phyloP scores from a whole-genome alignment of 495 filamentous ascomycete species.

The Neurospora sp. region DNA sequence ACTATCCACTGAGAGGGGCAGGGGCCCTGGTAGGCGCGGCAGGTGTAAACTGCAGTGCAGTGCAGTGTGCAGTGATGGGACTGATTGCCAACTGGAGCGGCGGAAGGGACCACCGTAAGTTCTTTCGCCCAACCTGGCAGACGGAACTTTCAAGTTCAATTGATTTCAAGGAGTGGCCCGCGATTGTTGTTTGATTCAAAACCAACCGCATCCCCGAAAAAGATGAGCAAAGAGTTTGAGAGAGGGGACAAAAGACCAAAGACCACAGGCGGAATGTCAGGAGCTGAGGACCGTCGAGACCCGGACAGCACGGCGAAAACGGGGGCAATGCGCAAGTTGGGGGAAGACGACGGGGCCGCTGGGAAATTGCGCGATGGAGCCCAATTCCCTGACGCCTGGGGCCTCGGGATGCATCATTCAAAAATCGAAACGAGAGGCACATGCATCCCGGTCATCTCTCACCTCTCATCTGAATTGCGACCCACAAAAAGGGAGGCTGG shows the following conservation, averaged over 20 bases:
- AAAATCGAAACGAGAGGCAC: background rate
- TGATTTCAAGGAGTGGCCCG: background rate
- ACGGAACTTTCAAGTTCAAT: background rate
- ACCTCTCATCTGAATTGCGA: slow-evolving; percentile 7
- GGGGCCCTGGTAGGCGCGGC: background rate
- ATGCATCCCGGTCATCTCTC: background rate
- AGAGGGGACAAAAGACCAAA: background rate
- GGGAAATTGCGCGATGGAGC: background rate
- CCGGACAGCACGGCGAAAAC: background rate
- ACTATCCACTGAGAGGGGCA: background rate
- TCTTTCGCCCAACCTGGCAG: background rate
- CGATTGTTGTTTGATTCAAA: background rate
- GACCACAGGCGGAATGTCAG: background rate
- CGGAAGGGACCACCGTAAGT: background rate
- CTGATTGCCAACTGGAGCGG: background rate
- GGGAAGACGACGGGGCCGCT: background rate
- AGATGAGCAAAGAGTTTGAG: background rate
- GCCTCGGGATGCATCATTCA: background rate
- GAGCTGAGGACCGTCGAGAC: background rate
- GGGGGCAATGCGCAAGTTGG: background rate
- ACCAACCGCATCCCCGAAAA: background rate
- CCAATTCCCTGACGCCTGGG: background rate
- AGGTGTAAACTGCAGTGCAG: background rate
- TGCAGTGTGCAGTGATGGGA: background rate
- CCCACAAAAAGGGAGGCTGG: slow-evolving; percentile 2